Evolutionary conservation across 23 red algal genomes (phyloP).

Genomic region (Gracilaria vermiculophylla): DNA sequence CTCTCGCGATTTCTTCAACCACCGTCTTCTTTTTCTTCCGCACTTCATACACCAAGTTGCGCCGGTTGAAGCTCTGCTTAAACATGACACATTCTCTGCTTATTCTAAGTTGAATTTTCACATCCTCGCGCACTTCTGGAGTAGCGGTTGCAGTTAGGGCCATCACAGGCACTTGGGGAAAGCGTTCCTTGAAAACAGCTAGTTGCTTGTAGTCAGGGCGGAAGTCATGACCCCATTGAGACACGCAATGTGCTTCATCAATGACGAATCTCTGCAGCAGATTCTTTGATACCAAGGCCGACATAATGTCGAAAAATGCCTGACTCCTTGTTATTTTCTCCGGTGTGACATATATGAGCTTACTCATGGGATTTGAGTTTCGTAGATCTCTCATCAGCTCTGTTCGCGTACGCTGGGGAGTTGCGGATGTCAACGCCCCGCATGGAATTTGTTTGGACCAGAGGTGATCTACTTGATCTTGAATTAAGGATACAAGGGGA

Average conservation of each 20-base stretch:
- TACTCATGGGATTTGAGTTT: slow-evolving; percentile 46
- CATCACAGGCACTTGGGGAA: slow-evolving; percentile 89
- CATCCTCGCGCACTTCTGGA: slow-evolving; percentile 89
- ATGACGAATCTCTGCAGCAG: slow-evolving; percentile 91
- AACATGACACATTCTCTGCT: slow-evolving; percentile 86
- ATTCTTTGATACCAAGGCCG: slow-evolving; percentile 38
- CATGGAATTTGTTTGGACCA: slow-evolving; percentile 69
- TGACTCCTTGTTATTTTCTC: slow-evolving; percentile 86
- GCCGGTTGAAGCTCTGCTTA: slow-evolving; percentile 94
- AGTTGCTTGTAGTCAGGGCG: slow-evolving; percentile 98
- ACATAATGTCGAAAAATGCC: slow-evolving; percentile 74
- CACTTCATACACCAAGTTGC: slow-evolving; percentile 90
- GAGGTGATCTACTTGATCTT: slow-evolving; percentile 91
- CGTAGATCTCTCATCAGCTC: slow-evolving; percentile 83
- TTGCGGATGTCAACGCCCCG: slow-evolving; percentile 73
- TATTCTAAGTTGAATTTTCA: slow-evolving; percentile 92
- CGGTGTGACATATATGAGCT: slow-evolving; percentile 96
- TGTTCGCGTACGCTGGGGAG: slow-evolving; percentile 21
- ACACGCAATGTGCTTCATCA: slow-evolving; percentile 99
- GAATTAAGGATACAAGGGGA: slow-evolving; percentile 94
- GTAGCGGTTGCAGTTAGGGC: slow-evolving; percentile 97
- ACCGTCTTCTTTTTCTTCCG: slow-evolving; percentile 73
- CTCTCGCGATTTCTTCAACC: slow-evolving; percentile 59
- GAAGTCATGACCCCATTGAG: slow-evolving; percentile 99
- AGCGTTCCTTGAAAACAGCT: slow-evolving; percentile 87